Base-by-base conservation (phyloP, 768 basidiomycete species). In the Porphyrellus cyaneotinctus region DNA sequence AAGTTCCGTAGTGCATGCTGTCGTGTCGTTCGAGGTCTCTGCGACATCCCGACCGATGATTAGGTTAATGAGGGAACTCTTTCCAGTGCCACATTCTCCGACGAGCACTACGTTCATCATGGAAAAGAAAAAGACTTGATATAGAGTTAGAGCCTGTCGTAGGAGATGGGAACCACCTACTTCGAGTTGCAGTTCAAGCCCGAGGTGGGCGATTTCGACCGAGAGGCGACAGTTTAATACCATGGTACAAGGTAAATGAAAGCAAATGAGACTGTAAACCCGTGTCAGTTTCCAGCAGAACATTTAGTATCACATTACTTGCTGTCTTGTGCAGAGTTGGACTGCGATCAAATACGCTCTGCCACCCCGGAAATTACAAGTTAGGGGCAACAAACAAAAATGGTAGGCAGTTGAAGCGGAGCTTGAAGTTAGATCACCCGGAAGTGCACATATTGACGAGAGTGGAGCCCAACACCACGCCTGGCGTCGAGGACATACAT, bases 41-140 rank as follows among this genome's bases (percentile, higher is more conserved):
- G 60, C 56, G 3, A 56, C 32, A 24, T 60, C 28, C 41, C 22
- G 32, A 1, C 54, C 53, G 0, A 57, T 13, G 35, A 63, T 55
- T 10, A 65, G 38, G 38, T 67, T 67, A 6, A 67, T 48, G 18
- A 67, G 44, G 15, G 60, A 67, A 6, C 65, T 67, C 35, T 67
- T 63, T 35, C 65, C 63, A 24, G 44, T 52, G 15, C 62, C 64
- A 4, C 57, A 57, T 55, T 67, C 64, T 13, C 65, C 65, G 39
- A 28, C 52, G 33, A 67, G 32, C 43, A 67, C 53, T 30, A 65
- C 24, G 31, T 65, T 67, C 62, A 58, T 61, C 31, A 32, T 22
- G 14, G 14, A 17, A 43, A 36, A 35, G 12, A 31, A 14, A 43
- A 41, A 35, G 12, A 31, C n/a, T 41, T 61, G 10, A 14, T 43